Base-by-base conservation (phyloP, 371 early-diverging fungal species). In the Syncephalastrum sp. region DNA sequence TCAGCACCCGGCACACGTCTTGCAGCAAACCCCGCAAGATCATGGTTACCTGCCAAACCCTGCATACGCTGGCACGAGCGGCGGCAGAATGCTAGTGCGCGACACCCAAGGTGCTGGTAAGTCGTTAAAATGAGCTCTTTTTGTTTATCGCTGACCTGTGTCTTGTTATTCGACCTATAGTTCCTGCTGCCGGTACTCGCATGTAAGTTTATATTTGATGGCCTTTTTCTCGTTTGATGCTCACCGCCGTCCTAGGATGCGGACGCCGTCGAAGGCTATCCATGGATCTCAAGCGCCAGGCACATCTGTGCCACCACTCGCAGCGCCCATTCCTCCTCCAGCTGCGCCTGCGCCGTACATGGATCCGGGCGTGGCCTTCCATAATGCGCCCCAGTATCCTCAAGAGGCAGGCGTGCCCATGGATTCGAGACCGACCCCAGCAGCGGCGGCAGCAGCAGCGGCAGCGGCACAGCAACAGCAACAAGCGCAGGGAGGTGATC, bases 41-140 rank as follows among this genome's bases (percentile, higher is more conserved):
- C 67, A 67, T 49, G 61, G 65, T 27, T 68, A 65, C 62, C 46
- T 65, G 17, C 41, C 62, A 17, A 65, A 68, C 43, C 57, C 61
- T 50, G 65, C 68, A 16, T 72, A 72, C 47, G 45, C 60, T 25
- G 67, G 65, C 33, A 59, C 60, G 4, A 68, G 69, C 16, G 70
- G 70, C 38, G 77, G 77, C 42, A 63, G 74, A 46, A 70, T 73
- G 61, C 43, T 73, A 17, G 60, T 67, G 25, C 63, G 71, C 52
- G 74, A 77, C 29, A 67, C 57, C 46, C 64, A 64, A 33, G 29
- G 51, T 33, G 46, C 69, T 41, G 68, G 71, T 73, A 76, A 68
- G 67, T 70, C 50, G 54, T 58, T 47, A 61, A 56, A 60, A 66
- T 54, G 48, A 53, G 60, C 19, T 14, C 42, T 15, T 24, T n/a